Percentiles rank a stretch among this genome's conserved stretches.
Conservation (phyloP, 2,329 filamentous ascomycete genomes). For the Thelonectria blattea region DNA sequence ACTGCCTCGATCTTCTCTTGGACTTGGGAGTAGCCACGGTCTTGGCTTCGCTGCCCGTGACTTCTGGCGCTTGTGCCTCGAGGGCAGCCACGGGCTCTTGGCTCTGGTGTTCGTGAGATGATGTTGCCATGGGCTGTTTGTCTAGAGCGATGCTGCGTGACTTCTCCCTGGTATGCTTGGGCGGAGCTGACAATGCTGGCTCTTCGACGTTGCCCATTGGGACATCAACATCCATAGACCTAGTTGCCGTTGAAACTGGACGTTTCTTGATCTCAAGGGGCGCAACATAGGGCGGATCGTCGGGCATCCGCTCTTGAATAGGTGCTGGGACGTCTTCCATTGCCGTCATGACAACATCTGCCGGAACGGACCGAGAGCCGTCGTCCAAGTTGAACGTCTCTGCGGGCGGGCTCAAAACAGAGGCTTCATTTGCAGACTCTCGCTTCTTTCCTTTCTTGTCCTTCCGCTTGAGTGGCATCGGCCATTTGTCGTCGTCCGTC, state of each 20-base stretch:
- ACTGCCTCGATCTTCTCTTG: constrained; percentile 41
- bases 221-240: background rate
- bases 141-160: background rate
- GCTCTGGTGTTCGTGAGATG: background rate
- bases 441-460: constrained; percentile 36
- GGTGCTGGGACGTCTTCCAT: background rate
- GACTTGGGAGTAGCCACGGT: constrained; percentile 29
- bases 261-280: background rate
- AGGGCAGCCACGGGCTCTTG: constrained; percentile 1
- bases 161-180: background rate
- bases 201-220: background rate
- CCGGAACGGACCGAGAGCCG: background rate
- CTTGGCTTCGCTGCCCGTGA: background rate
- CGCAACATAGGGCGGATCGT: background rate
- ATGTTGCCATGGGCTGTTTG: background rate
- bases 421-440: background rate
- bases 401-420: background rate
- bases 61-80: background rate
- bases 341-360: background rate
- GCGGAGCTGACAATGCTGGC: background rate
- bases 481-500: constrained; percentile 26
- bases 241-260: background rate
- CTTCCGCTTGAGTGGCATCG: constrained; percentile 40
- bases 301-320: background rate
- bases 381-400: background rate